These are phyloP conservation scores for Lentinula boryana DNA, from an alignment of 768 basidiomycete genomes.

Conservation along the genomic window DNA sequence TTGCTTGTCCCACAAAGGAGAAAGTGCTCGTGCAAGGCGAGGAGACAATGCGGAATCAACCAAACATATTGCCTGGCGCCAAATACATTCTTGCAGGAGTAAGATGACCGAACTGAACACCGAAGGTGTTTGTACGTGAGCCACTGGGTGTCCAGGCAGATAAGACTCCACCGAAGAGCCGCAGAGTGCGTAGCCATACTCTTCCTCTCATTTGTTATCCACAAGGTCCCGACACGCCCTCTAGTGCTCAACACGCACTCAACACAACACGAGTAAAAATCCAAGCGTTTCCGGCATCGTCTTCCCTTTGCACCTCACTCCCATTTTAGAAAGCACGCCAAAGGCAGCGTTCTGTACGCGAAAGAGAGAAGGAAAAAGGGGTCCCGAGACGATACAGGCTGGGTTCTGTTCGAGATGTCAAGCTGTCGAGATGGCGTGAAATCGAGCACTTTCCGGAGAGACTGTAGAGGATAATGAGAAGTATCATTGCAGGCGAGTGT, in stretches of 20 bases:
- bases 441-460: constrained; percentile 1
- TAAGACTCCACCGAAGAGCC: neutral
- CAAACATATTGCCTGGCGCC: neutral
- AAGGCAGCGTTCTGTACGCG: neutral
- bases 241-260: constrained; percentile 1
- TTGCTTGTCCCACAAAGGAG: neutral
- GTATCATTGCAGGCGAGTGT: neutral
- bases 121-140: neutral
- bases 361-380: neutral
- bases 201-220: neutral
- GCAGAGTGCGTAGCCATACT: constrained; percentile 3
- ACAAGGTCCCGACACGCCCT: neutral
- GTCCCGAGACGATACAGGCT: neutral
- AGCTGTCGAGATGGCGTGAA: neutral
- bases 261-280: neutral
- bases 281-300: constrained; percentile 1
- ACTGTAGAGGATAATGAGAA: neutral
- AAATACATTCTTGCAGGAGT: neutral
- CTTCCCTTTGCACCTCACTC: neutral
- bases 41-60: neutral
- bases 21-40: neutral
- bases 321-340: neutral
- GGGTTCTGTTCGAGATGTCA: neutral
- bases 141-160: neutral
- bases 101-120: neutral